These are phyloP conservation scores for Fusarium verticillioides DNA, from an alignment of 2,329 filamentous ascomycete species.

Conservation along the genomic window DNA sequence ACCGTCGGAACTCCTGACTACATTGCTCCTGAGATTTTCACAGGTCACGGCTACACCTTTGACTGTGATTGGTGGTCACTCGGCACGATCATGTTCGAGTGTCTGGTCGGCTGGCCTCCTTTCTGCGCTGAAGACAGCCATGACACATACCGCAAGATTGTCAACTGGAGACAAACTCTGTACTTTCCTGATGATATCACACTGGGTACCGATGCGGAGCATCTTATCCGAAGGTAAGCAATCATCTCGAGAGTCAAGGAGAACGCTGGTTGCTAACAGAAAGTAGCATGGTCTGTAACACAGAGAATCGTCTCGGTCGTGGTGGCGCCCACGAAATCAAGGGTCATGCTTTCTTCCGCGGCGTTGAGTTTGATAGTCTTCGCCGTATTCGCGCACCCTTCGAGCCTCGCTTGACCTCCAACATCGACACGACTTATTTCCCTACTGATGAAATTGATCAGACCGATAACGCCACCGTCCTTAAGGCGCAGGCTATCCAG, in stretches of 20 bases:
- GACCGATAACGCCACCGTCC: slow-evolving; percentile 88
- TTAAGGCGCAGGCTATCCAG: slow-evolving; percentile 84
- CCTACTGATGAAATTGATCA: slow-evolving; percentile 98
- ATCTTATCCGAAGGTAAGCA: slow-evolving; percentile 86
- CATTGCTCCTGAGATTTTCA: slow-evolving; percentile 98
- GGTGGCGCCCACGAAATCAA: slow-evolving; percentile 93
- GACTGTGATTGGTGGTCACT: slow-evolving; percentile 99
- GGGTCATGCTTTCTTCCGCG: slow-evolving; percentile 93
- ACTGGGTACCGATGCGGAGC: slow-evolving; percentile 87
- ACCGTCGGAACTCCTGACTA: slow-evolving; percentile 98
- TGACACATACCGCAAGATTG: slow-evolving; percentile 98
- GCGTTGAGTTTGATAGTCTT: slow-evolving; percentile 93
- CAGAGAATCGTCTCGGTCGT: slow-evolving; percentile 89
- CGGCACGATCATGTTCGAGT: slow-evolving; percentile 99
- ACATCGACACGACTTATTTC: slow-evolving; percentile 98
- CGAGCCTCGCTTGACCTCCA: slow-evolving; percentile 91
- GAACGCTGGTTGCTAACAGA: slow-evolving; percentile 15
- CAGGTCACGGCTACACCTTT: slow-evolving; percentile 93
- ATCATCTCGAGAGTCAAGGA: background rate
- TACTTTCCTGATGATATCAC: slow-evolving; percentile 98
- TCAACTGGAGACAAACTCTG: slow-evolving; percentile 95
- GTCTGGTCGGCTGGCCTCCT: slow-evolving; percentile 96
- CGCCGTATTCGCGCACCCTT: slow-evolving; percentile 95
- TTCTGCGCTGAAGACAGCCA: slow-evolving; percentile 98
- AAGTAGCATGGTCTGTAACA: slow-evolving; percentile 87